phyloP scores from a whole-genome alignment of 2,329 filamentous ascomycete species.

The Cyphellophora europaea region DNA sequence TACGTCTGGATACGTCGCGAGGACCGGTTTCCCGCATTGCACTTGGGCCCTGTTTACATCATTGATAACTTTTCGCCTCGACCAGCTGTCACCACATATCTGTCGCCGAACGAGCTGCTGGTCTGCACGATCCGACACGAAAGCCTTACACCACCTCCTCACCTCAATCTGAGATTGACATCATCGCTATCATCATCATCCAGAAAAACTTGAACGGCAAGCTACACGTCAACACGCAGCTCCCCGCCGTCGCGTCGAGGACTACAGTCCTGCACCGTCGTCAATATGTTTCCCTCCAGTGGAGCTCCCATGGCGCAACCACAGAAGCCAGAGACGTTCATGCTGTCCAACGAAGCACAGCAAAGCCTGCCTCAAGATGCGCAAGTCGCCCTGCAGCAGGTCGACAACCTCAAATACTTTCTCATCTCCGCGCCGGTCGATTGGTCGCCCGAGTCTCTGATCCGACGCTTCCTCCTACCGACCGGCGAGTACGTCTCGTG shows the following conservation, averaged over 20 bases:
- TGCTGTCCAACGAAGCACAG: constrained; percentile 94
- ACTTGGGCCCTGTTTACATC: constrained; percentile 17
- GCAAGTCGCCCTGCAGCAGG: constrained; percentile 93
- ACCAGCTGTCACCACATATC: too few relatives aligned
- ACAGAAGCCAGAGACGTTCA: constrained; percentile 97
- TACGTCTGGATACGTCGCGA: constrained; percentile 17
- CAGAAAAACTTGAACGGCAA: too few relatives aligned
- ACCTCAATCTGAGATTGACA: background rate
- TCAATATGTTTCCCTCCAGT: constrained; percentile 68
- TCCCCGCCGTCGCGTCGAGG: constrained; percentile 12
- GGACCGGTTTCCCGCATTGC: constrained; percentile 17
- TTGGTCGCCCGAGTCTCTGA: constrained; percentile 95
- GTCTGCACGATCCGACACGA: background rate
- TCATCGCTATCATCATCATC: too few relatives aligned
- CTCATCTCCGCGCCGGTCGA: constrained; percentile 97
- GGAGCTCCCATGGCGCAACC: constrained; percentile 75
- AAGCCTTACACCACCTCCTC: too few relatives aligned
- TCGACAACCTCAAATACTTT: constrained; percentile 99
- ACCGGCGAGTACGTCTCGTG: constrained; percentile 99
- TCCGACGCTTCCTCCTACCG: constrained; percentile 85
- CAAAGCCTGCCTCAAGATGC: constrained; percentile 93
- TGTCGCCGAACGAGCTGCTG: background rate
- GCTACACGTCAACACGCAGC: too few relatives aligned
- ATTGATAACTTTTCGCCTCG: constrained; percentile 5
- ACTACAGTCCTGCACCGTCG: constrained; percentile 13